Evolutionary conservation across 768 basidiomycete genomes (phyloP), one percentile per base, ranked within the genome.

Genomic region (Strobilomyces echinocephalus): DNA sequence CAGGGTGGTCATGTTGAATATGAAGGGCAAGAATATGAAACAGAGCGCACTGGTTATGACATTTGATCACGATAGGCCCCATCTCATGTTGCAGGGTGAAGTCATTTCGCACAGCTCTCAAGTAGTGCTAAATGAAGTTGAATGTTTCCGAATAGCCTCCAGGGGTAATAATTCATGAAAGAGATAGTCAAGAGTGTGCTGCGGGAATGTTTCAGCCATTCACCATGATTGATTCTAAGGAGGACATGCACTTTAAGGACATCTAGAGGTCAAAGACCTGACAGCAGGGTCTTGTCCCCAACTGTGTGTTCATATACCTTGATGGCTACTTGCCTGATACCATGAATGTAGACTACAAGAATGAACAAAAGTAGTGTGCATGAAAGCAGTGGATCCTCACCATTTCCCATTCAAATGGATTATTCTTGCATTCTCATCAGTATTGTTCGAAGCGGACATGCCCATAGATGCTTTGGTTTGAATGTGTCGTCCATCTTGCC

Each of bases 291-390:
- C 71, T 95, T 89, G 75, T 95, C 91, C 24, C 95, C 95, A 14
- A 92, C 90, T 4, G 92, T 93, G 18, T 95, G 88, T 67, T 95
- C 91, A 68, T 94, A 99, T 66, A 87, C 88, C 66, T 97, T 97
- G 42, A 98, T 95, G 0, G 95, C 85, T 9, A 97, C 86, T 40
- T 87, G 78, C 65, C 85, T 90, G 20, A 87, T 91, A 12, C 85
- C 86, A n/a, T 87, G 85, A 52, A 87, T 83, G n/a, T n/a, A n/a
- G n/a, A n/a, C 87, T 88, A 67, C 41, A 54, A 59, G n/a, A 56
- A 55, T 14, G 50, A 57, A 35, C 57, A 41, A 57, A 18, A 16
- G 12, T 33, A 18, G 43, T 51, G 49, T 55, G 53, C 56, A 16
- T 28, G 24, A 4, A 34, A 31, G 41, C 8, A 53, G 31, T 43